These are phyloP conservation scores for Plantago lanceolata DNA, from an alignment of 305 asterid species.

Conservation along the genomic window DNA sequence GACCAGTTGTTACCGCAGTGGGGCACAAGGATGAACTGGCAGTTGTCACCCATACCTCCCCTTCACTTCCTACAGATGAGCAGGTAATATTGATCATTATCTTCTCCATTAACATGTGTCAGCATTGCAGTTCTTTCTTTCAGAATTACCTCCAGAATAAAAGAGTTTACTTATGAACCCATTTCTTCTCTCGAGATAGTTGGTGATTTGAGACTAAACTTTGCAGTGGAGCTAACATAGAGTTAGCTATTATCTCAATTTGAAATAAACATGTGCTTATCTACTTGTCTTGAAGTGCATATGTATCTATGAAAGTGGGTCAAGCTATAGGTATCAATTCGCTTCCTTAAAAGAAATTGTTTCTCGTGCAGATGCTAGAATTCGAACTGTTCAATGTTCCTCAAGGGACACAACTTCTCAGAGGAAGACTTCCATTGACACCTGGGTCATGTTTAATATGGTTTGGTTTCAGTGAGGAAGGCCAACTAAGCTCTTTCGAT, in stretches of 20 bases:
- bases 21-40: conserved; percentile 88
- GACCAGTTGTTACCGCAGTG: conserved; percentile 89
- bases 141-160: conserved; percentile 2
- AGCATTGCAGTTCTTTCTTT: conserved; percentile 3
- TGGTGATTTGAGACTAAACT: too few species aligned
- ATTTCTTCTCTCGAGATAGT: too few species aligned
- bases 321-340: conserved; percentile 5
- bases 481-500: conserved; percentile 83
- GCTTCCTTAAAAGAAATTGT: conserved; percentile 4
- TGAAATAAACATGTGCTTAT: conserved; percentile 7
- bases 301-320: conserved; percentile 17
- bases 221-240: too few species aligned
- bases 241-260: neutral
- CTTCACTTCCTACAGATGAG: conserved; percentile 81
- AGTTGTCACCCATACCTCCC: conserved; percentile 72
- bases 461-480: conserved; percentile 97
- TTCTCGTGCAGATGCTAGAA: conserved; percentile 72
- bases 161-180: too few species aligned
- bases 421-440: conserved; percentile 81
- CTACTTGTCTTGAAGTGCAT: conserved; percentile 15
- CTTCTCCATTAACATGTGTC: conserved; percentile 8
- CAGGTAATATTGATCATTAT: conserved; percentile 47
- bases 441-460: conserved; percentile 86
- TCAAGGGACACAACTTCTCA: conserved; percentile 45
- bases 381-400: conserved; percentile 64